Percentiles rank a stretch among this genome's conserved stretches.
Evolutionary conservation across 768 basidiomycete species (phyloP).

Genomic region (Naematelia aurantialba): DNA sequence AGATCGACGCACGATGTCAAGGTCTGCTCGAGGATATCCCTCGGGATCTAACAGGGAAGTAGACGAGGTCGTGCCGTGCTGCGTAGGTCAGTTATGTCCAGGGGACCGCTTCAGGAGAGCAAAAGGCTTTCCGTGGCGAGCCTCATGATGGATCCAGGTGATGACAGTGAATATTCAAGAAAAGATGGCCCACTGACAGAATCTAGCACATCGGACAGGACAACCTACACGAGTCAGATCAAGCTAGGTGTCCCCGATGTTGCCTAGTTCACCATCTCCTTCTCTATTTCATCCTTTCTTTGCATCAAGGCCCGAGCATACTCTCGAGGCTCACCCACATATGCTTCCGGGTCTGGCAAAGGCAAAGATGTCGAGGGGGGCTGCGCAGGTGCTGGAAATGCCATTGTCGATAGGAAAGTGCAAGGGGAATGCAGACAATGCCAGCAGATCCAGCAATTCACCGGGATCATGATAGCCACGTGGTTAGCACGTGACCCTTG

Average conservation of each 20-base stretch:
- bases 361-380: slow-evolving; percentile 21
- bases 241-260: slow-evolving; percentile 57
- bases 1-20: slow-evolving; percentile 63
- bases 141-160: too few relatives aligned
- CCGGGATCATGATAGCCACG: background rate
- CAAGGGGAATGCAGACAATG: background rate
- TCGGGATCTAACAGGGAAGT: slow-evolving; percentile 77
- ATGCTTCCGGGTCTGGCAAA: slow-evolving; percentile 38
- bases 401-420: slow-evolving; percentile 8
- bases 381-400: slow-evolving; percentile 15
- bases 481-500: background rate
- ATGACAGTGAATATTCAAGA: too few relatives aligned
- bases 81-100: background rate
- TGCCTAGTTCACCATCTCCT: slow-evolving; percentile 63
- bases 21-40: slow-evolving; percentile 80
- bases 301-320: slow-evolving; percentile 63
- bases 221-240: slow-evolving; percentile 36
- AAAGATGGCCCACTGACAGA: slow-evolving; percentile 22
- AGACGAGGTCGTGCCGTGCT: slow-evolving; percentile 41
- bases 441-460: background rate
- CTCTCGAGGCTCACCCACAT: slow-evolving; percentile 38
- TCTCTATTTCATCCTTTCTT: slow-evolving; percentile 68
- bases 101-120: too few relatives aligned
- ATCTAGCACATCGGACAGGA: slow-evolving; percentile 32
- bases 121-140: too few relatives aligned